Base-by-base conservation (phyloP, 495 filamentous ascomycete species). In the Aspergillus nanangensis region DNA sequence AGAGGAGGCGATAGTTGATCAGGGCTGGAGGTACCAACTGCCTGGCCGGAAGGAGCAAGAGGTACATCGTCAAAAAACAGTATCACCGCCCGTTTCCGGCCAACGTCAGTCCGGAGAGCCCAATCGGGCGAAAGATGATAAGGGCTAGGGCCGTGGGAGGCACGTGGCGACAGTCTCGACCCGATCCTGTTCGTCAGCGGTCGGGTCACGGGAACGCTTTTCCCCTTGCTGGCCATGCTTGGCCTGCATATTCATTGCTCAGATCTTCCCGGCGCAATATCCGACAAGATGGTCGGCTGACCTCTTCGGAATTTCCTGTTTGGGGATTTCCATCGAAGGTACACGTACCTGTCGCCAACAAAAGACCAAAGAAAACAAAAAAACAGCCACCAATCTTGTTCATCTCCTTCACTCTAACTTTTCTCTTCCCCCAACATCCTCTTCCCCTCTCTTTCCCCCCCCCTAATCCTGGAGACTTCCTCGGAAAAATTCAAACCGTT, bases 81-180 rank as follows among this genome's bases (percentile, higher is more conserved):
- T 48, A 52, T 56, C 50, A 56, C 46, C 50, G 23, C 38, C 50
- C 41, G 35, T 45, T 44, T 44, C 48, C 48, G 51, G 51, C 44
- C 52, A 45, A 61, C 58, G 50, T 57, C 55, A 57, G 49, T 61
- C 58, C 55, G 58, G 47, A 48, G 13, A 27, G 34, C 54, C 57
- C 34, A 23, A 55, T 48, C 37, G 29, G 51, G 54, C 32, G 21
- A 37, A 20, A 11, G 36, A 45, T 13, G 56, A 58, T 55, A 58
- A 60, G 56, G 56, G 56, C 50, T 60, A 60, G 56, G 52, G 56
- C 39, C 47, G 31, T 17, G 41, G 1, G 15, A n/a, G 41, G 20
- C 56, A 60, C 56, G 56, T 60, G 56, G 47, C 5, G n/a, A 2
- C 4, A n/a, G 14, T n/a, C n/a, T n/a, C n/a, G n/a, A n/a, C n/a